These are phyloP conservation scores for Neolecta irregularis DNA, from an alignment of 1,139 yeast genomes.

Conservation along the genomic window DNA sequence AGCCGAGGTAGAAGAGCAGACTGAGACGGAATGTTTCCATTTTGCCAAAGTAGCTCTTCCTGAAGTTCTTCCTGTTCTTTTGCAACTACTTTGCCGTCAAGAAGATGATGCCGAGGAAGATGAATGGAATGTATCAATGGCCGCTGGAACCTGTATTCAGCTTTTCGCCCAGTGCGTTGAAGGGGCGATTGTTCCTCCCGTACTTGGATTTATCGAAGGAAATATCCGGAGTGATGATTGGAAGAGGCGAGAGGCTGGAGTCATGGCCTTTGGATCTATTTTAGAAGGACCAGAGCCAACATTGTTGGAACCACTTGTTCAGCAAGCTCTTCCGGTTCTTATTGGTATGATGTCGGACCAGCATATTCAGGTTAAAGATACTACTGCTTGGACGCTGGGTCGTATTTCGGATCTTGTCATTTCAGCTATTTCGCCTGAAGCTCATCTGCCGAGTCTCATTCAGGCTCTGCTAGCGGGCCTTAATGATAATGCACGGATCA, in stretches of 20 bases:
- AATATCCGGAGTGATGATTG: slow-evolving; percentile 50
- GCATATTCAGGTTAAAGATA: slow-evolving; percentile 75
- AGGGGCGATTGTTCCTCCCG: slow-evolving; percentile 69
- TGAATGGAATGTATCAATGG: slow-evolving; percentile 97
- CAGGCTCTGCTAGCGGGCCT: slow-evolving; percentile 63
- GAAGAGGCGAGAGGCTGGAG: slow-evolving; percentile 93
- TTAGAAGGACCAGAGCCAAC: slow-evolving; percentile 84
- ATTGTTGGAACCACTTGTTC: slow-evolving; percentile 49
- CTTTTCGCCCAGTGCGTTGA: slow-evolving; percentile 85
- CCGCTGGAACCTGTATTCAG: slow-evolving; percentile 94
- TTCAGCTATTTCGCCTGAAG: slow-evolving; percentile 52
- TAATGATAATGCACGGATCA: slow-evolving; percentile 78
- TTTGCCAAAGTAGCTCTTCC: slow-evolving; percentile 73
- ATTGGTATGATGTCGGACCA: slow-evolving; percentile 57
- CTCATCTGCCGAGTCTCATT: slow-evolving; percentile 53
- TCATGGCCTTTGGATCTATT: slow-evolving; percentile 96
- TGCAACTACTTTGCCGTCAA: slow-evolving; percentile 67
- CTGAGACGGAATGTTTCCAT: slow-evolving; percentile 31
- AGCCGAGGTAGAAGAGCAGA: slow-evolving; percentile 19
- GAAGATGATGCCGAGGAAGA: slow-evolving; percentile 75
- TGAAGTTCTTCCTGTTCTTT: slow-evolving; percentile 76
- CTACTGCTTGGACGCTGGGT: slow-evolving; percentile 97
- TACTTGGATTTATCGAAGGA: slow-evolving; percentile 64
- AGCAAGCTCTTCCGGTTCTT: slow-evolving; percentile 71
- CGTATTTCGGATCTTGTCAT: slow-evolving; percentile 81